Conservation (phyloP, 2,329 filamentous ascomycete genomes). For the Lecanosticta acicola region DNA sequence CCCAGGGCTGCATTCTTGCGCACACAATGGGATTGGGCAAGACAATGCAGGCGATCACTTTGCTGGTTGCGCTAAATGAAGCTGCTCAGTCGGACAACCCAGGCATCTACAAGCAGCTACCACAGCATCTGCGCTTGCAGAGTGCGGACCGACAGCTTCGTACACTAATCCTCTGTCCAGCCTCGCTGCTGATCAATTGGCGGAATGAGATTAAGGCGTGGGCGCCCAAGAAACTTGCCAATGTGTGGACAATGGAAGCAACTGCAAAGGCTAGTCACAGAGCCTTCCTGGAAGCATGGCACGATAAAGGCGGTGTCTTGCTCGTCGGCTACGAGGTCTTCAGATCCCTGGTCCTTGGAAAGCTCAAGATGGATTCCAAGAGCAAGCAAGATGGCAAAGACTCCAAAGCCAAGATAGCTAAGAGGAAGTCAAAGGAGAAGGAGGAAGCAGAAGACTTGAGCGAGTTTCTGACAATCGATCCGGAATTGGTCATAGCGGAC, state of each 20-base stretch:
- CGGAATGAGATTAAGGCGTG: constrained; percentile 67
- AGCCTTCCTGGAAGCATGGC: constrained; percentile 54
- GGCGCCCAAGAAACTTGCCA: constrained; percentile 52
- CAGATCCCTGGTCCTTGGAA: constrained; percentile 35
- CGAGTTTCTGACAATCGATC: constrained; percentile 52
- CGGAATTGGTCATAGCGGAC: constrained; percentile 74
- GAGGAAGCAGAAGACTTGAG: constrained; percentile 59
- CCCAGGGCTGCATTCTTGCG: constrained; percentile 73
- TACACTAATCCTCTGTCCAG: constrained; percentile 69
- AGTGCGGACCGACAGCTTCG: constrained; percentile 46
- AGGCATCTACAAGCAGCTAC: constrained; percentile 60
- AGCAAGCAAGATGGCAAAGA: constrained; percentile 4
- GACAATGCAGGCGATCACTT: constrained; percentile 79
- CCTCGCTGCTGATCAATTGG: constrained; percentile 76
- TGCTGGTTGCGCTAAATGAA: constrained; percentile 69
- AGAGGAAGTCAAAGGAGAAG: constrained; percentile 65
- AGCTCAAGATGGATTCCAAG: too few species aligned
- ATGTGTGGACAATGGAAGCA: constrained; percentile 52
- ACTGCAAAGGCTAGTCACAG: constrained; percentile 36
- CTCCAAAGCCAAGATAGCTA: constrained; percentile 2
- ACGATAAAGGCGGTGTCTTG: constrained; percentile 62
- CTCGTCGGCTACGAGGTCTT: constrained; percentile 71
- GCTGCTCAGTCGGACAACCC: constrained; percentile 56
- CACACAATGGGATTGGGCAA: constrained; percentile 92
- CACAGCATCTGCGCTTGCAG: constrained; percentile 48